These are phyloP conservation scores for Boletus sp. DNA, from an alignment of 768 basidiomycete genomes.

Conservation along the genomic window DNA sequence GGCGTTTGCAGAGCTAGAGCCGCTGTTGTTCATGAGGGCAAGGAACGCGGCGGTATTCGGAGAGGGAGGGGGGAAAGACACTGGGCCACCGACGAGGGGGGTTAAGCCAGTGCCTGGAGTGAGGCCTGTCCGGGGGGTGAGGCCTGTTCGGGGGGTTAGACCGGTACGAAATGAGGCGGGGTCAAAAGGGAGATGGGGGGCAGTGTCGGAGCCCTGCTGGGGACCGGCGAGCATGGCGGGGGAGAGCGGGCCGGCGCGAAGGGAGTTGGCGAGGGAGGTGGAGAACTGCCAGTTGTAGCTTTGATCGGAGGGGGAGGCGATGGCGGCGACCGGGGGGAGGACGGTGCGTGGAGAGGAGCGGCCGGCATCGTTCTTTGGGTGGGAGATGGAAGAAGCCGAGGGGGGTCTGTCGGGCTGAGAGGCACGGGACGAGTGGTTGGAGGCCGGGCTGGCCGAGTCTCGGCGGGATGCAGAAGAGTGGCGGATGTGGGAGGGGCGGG, in stretches of 20 bases:
- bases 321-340: slow-evolving; percentile 77
- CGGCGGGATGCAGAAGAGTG: slow-evolving; percentile 36
- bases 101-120: slow-evolving; percentile 76
- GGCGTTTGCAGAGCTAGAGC: slow-evolving; percentile 33
- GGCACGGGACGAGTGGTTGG: slow-evolving; percentile 38
- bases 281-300: slow-evolving; percentile 61
- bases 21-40: slow-evolving; percentile 76
- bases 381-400: slow-evolving; percentile 32
- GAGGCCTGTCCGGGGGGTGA: slow-evolving; percentile 82
- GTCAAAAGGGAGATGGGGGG: slow-evolving; percentile 54
- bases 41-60: slow-evolving; percentile 92
- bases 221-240: slow-evolving; percentile 96
- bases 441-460: slow-evolving; percentile 30
- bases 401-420: slow-evolving; percentile 32
- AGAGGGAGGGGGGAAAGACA: slow-evolving; percentile 76
- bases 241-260: slow-evolving; percentile 89
- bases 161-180: slow-evolving; percentile 76
- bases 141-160: slow-evolving; percentile 80
- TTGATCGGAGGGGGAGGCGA: slow-evolving; percentile 55
- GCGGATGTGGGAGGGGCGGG: slow-evolving; percentile 53
- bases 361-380: slow-evolving; percentile 31
- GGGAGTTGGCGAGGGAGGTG: slow-evolving; percentile 63
- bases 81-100: slow-evolving; percentile 70
- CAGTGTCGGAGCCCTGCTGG: slow-evolving; percentile 44
- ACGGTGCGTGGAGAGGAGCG: slow-evolving; percentile 57